Conservation (phyloP, 345 rosid species). For the Lenwebbia sp. region DNA sequence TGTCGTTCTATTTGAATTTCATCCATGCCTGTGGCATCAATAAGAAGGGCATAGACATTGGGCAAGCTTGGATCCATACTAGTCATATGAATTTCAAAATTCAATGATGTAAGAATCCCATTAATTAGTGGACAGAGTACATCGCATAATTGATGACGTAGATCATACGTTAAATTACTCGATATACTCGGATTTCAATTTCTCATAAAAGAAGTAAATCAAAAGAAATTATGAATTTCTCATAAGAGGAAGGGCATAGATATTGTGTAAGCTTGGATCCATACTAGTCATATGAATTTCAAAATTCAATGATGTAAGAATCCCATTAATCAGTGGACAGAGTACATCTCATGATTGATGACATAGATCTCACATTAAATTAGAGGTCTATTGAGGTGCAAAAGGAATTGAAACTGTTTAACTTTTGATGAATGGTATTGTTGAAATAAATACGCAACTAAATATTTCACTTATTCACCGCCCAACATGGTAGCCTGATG, state of each 20-base stretch:
- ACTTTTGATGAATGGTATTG: too few species aligned
- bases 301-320: neutral
- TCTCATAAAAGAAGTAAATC: neutral
- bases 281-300: neutral
- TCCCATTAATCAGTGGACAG: neutral
- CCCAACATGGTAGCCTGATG: too few species aligned
- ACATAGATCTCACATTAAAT: neutral
- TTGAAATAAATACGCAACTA: too few species aligned
- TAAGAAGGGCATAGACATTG: neutral
- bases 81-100: neutral
- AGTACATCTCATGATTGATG: neutral
- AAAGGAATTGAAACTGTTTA: too few species aligned
- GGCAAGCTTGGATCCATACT: neutral
- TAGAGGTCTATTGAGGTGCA: too few species aligned
- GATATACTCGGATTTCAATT: neutral
- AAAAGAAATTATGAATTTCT: neutral
- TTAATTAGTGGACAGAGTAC: neutral
- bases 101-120: too few species aligned
- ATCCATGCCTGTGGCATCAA: neutral
- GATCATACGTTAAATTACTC: neutral
- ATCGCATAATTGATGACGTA: neutral
- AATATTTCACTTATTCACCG: too few species aligned
- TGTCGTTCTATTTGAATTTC: neutral
- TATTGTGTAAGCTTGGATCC: neutral
- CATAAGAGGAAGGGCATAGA: too few species aligned